Conservation (phyloP, 108 stramenopile species). For the Stephanodiscus triporus region DNA sequence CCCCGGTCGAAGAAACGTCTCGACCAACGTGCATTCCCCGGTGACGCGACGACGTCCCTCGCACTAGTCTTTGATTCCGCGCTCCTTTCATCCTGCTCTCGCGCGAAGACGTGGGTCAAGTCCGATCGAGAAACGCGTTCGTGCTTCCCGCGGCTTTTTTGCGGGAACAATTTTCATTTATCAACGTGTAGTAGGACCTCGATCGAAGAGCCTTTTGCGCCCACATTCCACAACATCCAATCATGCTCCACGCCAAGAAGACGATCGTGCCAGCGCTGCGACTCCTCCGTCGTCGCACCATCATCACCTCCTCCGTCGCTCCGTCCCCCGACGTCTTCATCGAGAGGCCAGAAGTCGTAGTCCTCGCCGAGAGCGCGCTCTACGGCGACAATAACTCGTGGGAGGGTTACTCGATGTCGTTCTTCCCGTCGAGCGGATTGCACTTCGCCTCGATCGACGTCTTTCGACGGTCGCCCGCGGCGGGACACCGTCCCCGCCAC, state of each 20-base stretch:
- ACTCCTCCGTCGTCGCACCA: too few relatives aligned
- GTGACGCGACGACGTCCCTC: conserved; percentile 72
- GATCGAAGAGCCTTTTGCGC: too few relatives aligned
- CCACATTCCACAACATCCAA: too few relatives aligned
- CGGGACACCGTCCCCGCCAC: not conserved
- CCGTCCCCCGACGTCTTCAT: conserved; percentile 8
- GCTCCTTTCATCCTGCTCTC: conserved; percentile 80
- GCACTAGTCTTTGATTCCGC: conserved; percentile 68
- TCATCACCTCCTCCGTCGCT: too few relatives aligned
- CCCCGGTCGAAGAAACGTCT: conserved; percentile 51
- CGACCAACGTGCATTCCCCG: conserved; percentile 72
- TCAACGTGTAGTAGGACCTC: too few relatives aligned
- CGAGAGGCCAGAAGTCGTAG: conserved; percentile 35
- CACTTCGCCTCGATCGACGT: conserved; percentile 30
- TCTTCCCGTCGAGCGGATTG: conserved; percentile 22
- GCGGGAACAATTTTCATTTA: too few relatives aligned
- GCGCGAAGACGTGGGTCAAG: conserved; percentile 69
- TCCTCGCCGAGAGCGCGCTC: conserved; percentile 29
- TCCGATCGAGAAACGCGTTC: conserved; percentile 59
- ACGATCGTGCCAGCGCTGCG: too few relatives aligned
- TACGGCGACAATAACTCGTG: conserved; percentile 16
- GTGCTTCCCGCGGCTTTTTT: too few relatives aligned
- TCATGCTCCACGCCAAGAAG: too few relatives aligned
- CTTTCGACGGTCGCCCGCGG: not conserved
- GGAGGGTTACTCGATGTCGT: conserved; percentile 21